These are phyloP conservation scores for Sanghuangporus weigelae DNA, from an alignment of 1,284 basidiomycete genomes.

Conservation along the genomic window DNA sequence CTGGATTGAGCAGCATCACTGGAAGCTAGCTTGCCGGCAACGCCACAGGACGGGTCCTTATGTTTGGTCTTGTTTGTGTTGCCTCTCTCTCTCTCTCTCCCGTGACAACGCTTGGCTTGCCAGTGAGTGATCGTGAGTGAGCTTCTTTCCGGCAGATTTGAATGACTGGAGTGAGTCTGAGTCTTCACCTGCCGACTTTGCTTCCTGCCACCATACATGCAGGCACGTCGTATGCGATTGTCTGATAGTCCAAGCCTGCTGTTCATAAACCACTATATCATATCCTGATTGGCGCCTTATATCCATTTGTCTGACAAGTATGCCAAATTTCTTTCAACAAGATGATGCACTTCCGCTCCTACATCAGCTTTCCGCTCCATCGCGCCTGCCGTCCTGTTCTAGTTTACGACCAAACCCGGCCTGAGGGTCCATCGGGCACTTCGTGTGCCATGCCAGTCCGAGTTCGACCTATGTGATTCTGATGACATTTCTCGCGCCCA, in stretches of 20 bases:
- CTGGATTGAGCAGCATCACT: neutral
- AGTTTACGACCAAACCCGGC: neutral
- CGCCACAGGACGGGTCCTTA: slow-evolving; percentile 1
- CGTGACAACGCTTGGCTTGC: neutral
- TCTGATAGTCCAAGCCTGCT: neutral
- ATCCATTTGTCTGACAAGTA: neutral
- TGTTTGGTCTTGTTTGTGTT: neutral
- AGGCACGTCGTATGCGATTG: neutral
- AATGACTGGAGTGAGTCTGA: neutral
- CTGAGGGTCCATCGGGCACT: neutral
- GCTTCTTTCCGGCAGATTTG: neutral
- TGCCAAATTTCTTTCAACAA: neutral
- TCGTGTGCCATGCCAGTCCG: slow-evolving; percentile 10
- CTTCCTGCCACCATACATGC: neutral
- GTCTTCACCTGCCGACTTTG: neutral
- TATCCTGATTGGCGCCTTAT: neutral
- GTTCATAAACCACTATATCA: neutral
- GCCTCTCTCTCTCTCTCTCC: too few species aligned
- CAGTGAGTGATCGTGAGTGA: neutral
- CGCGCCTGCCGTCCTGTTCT: neutral
- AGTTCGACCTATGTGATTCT: too few species aligned
- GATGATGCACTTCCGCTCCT: neutral
- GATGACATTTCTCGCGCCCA: neutral
- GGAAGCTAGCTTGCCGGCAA: neutral
- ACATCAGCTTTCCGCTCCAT: slow-evolving; percentile 4